Conservation (phyloP, 1,139 yeast genomes). For the Taphrina wiesneri region DNA sequence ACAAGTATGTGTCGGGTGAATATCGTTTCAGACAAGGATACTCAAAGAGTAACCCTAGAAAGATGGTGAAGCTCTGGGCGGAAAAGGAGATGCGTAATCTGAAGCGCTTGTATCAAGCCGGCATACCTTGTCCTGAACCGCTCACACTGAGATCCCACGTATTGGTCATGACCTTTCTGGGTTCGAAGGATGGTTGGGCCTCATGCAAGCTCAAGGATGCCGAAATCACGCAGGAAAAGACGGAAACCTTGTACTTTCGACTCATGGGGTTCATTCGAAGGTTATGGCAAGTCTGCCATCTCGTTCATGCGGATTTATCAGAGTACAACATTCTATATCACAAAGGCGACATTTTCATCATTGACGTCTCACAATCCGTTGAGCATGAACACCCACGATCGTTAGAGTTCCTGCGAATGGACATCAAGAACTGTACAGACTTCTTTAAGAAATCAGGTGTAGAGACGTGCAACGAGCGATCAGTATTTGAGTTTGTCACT, state of each 20-base stretch:
- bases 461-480: constrained; percentile 75
- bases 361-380: constrained; percentile 96
- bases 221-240: constrained; percentile 65
- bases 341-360: constrained; percentile 73
- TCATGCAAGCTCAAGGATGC: constrained; percentile 42
- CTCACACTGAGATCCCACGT: constrained; percentile 85
- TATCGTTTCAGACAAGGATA: constrained; percentile 84
- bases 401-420: constrained; percentile 92
- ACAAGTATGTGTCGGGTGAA: constrained; percentile 94
- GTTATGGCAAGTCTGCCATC: constrained; percentile 80
- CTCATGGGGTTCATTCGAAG: constrained; percentile 82
- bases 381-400: constrained; percentile 99
- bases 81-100: constrained; percentile 94
- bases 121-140: constrained; percentile 92
- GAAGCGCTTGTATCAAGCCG: constrained; percentile 72
- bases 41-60: constrained; percentile 86
- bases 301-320: constrained; percentile 95
- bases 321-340: constrained; percentile 90
- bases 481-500: constrained; percentile 72
- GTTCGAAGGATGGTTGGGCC: constrained; percentile 60
- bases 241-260: constrained; percentile 68
- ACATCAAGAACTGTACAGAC: constrained; percentile 90
- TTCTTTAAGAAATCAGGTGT: constrained; percentile 76
- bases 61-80: constrained; percentile 98
- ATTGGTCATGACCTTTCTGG: constrained; percentile 90